Conservation (phyloP, 2,329 filamentous ascomycete genomes). For the Xylaria hypoxylon region DNA sequence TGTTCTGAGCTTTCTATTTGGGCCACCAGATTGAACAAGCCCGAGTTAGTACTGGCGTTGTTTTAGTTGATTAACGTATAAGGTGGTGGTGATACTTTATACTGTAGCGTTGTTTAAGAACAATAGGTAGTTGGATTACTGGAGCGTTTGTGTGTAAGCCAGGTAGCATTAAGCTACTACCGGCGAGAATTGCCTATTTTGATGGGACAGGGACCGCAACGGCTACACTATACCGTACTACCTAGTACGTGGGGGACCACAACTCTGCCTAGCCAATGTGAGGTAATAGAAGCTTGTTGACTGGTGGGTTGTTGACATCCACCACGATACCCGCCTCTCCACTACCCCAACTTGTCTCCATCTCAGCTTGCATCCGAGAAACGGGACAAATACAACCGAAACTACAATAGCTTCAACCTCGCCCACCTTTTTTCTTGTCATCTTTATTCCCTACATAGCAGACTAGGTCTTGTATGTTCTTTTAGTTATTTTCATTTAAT, state of each 20-base stretch:
- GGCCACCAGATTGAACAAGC: background rate
- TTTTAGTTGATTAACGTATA: background rate
- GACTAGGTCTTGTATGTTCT: background rate
- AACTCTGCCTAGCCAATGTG: background rate
- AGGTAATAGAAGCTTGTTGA: conserved; percentile 1
- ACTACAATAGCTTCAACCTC: conserved; percentile 21
- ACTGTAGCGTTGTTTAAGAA: background rate
- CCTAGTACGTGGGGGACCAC: background rate
- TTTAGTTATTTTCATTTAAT: background rate
- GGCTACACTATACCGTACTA: background rate
- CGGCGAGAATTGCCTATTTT: conserved; percentile 12
- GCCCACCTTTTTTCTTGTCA: conserved; percentile 8
- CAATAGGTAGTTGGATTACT: background rate
- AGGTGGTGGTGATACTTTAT: background rate
- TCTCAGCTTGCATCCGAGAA: conserved; percentile 3
- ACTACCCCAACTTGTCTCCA: conserved; percentile 6
- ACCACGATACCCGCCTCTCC: conserved; percentile 13
- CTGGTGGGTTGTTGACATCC: background rate
- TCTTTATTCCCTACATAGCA: background rate
- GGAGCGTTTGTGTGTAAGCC: too few relatives aligned
- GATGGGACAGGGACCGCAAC: background rate
- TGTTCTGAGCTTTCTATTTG: background rate
- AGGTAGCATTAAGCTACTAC: background rate
- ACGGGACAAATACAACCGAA: conserved; percentile 34
- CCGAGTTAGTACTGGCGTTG: background rate